Conservation (phyloP, 2,329 filamentous ascomycete genomes). For the Thermochaetoides dissita region DNA sequence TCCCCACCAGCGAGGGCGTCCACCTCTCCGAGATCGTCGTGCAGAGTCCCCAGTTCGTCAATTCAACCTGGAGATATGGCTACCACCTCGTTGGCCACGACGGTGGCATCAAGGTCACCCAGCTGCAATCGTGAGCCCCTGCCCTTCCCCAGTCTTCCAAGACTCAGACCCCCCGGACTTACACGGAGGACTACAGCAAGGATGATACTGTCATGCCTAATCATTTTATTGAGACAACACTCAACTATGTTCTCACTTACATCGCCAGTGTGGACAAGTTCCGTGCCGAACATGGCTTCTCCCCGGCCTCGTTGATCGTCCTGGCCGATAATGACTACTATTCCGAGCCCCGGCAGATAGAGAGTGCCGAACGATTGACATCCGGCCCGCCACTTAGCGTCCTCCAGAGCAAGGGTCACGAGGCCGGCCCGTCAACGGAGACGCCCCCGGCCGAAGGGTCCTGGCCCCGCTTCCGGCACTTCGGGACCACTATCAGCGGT, state of each 20-base stretch:
- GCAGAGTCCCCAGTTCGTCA: conserved; percentile 77
- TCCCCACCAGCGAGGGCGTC: conserved; percentile 47
- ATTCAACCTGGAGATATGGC: conserved; percentile 78
- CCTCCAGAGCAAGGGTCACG: not conserved
- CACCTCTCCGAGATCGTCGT: conserved; percentile 64
- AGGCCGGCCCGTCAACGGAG: too few species aligned
- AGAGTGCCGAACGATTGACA: conserved; percentile 7
- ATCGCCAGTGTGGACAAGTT: conserved; percentile 35
- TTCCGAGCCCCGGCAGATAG: conserved; percentile 43
- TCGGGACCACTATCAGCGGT: conserved; percentile 57
- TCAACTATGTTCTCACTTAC: conserved; percentile 79
- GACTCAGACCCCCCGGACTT: not conserved
- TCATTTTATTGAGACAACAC: conserved; percentile 81
- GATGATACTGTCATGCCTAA: conserved; percentile 38
- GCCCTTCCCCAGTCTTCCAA: not conserved
- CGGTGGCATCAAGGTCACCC: conserved; percentile 69
- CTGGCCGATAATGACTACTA: conserved; percentile 96
- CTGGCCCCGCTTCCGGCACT: conserved; percentile 20
- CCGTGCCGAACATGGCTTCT: conserved; percentile 36
- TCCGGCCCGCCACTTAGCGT: conserved; percentile 11
- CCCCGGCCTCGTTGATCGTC: conserved; percentile 64
- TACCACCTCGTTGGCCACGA: conserved; percentile 55
- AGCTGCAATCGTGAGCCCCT: conserved; percentile 58
- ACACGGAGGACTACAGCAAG: not conserved
- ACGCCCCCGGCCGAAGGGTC: not conserved